These are phyloP conservation scores for Triglochin maritima DNA, from an alignment of 106 monocot genomes.

Conservation along the genomic window DNA sequence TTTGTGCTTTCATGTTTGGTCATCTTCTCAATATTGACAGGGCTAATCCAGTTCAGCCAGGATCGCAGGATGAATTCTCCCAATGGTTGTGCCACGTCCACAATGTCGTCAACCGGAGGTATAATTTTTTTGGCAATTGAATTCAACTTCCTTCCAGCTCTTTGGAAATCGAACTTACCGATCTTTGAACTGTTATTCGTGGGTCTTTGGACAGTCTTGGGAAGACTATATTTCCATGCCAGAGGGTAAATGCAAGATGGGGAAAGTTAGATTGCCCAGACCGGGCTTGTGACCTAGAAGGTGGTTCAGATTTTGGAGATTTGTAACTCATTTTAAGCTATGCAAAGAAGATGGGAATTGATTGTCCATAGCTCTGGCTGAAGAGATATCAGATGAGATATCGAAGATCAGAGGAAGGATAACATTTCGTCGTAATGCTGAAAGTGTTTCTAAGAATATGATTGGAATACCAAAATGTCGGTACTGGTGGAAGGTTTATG, in stretches of 20 bases:
- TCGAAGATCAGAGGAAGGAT: too few species aligned
- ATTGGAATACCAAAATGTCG: too few species aligned
- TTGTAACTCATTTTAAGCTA: background rate
- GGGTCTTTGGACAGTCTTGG: constrained; percentile 52
- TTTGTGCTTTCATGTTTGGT: background rate
- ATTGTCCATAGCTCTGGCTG: too few species aligned
- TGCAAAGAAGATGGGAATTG: too few species aligned
- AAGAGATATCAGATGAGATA: too few species aligned
- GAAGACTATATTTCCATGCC: constrained; percentile 71
- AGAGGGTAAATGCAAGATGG: constrained; percentile 85
- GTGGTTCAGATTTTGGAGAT: constrained; percentile 6
- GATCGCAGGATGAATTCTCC: constrained; percentile 77
- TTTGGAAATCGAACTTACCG: background rate
- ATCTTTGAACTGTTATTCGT: background rate
- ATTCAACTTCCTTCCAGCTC: background rate
- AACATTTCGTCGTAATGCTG: too few species aligned
- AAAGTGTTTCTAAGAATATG: too few species aligned
- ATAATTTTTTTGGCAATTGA: background rate
- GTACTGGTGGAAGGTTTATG: too few species aligned
- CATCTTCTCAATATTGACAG: constrained; percentile 19
- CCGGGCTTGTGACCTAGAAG: constrained; percentile 66
- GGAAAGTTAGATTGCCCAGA: constrained; percentile 78
- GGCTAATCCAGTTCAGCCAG: constrained; percentile 81
- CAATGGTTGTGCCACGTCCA: constrained; percentile 92
- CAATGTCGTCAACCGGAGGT: constrained; percentile 98